phyloP scores from a whole-genome alignment of 2,329 filamentous ascomycete species.

The Furcasterigmium furcatum region DNA sequence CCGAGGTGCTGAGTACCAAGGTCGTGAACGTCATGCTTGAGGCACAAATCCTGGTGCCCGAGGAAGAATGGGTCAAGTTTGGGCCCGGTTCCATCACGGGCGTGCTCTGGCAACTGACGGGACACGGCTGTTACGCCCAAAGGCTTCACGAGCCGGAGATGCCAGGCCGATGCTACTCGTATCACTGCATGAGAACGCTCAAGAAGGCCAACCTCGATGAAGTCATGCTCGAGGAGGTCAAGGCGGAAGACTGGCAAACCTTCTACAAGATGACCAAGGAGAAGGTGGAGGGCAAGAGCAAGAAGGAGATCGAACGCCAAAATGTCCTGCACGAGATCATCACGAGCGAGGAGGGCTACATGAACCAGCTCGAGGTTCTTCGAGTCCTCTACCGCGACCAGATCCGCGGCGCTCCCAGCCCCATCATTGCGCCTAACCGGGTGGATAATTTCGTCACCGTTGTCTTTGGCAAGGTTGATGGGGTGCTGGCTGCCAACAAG shows the following conservation, averaged over 20 bases:
- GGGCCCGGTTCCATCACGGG: conserved; percentile 77
- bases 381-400: conserved; percentile 82
- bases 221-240: conserved; percentile 65
- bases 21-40: conserved; percentile 80
- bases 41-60: conserved; percentile 73
- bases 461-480: conserved; percentile 89
- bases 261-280: conserved; percentile 84
- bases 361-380: conserved; percentile 84
- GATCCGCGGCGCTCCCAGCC: conserved; percentile 67
- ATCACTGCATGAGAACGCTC: conserved; percentile 89
- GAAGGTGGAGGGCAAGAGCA: conserved; percentile 65
- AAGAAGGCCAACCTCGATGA: conserved; percentile 90
- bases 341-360: conserved; percentile 86
- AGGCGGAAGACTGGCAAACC: conserved; percentile 80
- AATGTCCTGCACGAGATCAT: conserved; percentile 96
- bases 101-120: conserved; percentile 90
- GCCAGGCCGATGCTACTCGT: conserved; percentile 81
- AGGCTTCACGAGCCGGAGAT: conserved; percentile 72
- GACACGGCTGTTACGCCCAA: conserved; percentile 85
- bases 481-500: conserved; percentile 86
- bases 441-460: conserved; percentile 76
- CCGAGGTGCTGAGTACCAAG: conserved; percentile 76
- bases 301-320: conserved; percentile 89
- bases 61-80: conserved; percentile 98
- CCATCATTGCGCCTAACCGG: conserved; percentile 76